These are phyloP conservation scores for Astrothelium subdiscretum DNA, from an alignment of 495 filamentous ascomycete species.

Conservation along the genomic window DNA sequence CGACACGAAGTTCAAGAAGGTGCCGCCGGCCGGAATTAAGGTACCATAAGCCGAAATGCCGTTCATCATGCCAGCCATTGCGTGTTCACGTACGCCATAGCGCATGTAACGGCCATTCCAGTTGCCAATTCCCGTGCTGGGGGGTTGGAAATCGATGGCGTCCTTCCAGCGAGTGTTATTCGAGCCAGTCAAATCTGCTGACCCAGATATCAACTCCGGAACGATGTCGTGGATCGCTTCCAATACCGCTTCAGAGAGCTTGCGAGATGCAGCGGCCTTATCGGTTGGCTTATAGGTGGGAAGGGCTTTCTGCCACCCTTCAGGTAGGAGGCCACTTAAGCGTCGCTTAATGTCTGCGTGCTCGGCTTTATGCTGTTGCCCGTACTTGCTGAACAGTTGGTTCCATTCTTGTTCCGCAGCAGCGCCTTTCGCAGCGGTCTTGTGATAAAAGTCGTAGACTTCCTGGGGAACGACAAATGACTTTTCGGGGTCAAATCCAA, in stretches of 20 bases:
- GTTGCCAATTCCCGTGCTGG: constrained; percentile 68
- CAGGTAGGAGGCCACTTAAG: constrained; percentile 71
- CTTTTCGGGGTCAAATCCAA: constrained; percentile 93
- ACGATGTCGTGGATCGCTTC: constrained; percentile 72
- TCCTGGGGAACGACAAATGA: constrained; percentile 87
- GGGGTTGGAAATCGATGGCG: constrained; percentile 94
- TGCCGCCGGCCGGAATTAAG: constrained; percentile 84
- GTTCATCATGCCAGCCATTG: constrained; percentile 97
- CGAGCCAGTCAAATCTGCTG: constrained; percentile 93
- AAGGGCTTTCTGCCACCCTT: constrained; percentile 93
- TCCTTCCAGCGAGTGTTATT: constrained; percentile 98
- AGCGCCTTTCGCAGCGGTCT: constrained; percentile 72
- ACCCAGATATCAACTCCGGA: constrained; percentile 90
- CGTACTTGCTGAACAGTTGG: constrained; percentile 80
- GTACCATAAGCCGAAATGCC: constrained; percentile 93
- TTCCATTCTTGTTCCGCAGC: constrained; percentile 94
- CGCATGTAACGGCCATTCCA: constrained; percentile 89
- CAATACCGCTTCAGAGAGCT: constrained; percentile 89
- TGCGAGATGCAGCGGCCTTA: constrained; percentile 75
- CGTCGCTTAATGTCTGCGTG: constrained; percentile 72
- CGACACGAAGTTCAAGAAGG: constrained; percentile 99
- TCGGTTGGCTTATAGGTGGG: constrained; percentile 86
- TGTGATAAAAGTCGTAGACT: constrained; percentile 83
- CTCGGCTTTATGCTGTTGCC: constrained; percentile 59
- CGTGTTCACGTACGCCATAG: constrained; percentile 95